A percentile compares a stretch with the other conserved stretches of the same genome.
Evolutionary conservation across 208 protist genomes (phyloP).

Genomic region (Leishmania mexicana): DNA sequence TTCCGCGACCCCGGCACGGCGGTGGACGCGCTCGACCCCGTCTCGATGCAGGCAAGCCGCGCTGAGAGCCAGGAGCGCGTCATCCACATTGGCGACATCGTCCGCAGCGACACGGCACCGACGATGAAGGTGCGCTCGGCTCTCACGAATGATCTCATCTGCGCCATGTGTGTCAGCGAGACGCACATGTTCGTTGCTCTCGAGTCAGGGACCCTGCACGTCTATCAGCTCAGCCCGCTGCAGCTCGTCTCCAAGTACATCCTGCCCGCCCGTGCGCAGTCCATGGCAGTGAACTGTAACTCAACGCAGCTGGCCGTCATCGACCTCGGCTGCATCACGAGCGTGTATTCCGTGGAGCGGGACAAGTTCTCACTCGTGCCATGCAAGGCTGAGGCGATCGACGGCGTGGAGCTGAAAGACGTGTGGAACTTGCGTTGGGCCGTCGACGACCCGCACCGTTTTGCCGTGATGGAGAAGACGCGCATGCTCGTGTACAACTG

Average conservation of each 20-base stretch:
- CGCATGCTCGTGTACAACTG: conserved; percentile 93
- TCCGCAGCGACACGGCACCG: conserved; percentile 57
- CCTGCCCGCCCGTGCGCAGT: conserved; percentile 79
- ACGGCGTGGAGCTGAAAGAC: conserved; percentile 93
- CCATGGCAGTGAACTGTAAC: conserved; percentile 92
- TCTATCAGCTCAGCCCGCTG: conserved; percentile 89
- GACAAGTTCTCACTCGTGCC: conserved; percentile 65
- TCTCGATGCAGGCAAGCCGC: conserved; percentile 83
- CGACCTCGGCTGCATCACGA: conserved; percentile 90
- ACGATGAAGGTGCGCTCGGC: conserved; percentile 63
- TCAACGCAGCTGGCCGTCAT: conserved; percentile 88
- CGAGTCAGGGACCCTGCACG: conserved; percentile 89
- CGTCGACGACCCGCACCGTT: conserved; percentile 91
- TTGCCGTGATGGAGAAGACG: conserved; percentile 97
- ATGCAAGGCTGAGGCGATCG: conserved; percentile 54
- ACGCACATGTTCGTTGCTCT: conserved; percentile 84
- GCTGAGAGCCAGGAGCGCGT: conserved; percentile 70
- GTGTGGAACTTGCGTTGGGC: conserved; percentile 96
- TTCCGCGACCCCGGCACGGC: conserved; percentile 84
- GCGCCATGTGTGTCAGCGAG: conserved; percentile 85
- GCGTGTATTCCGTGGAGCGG: conserved; percentile 61
- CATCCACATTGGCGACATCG: conserved; percentile 94
- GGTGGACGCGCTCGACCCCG: conserved; percentile 82
- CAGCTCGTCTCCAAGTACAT: conserved; percentile 80
- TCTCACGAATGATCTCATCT: conserved; percentile 92